phyloP scores from a whole-genome alignment of 2,329 filamentous ascomycete species.

The Sporothrix sp. region DNA sequence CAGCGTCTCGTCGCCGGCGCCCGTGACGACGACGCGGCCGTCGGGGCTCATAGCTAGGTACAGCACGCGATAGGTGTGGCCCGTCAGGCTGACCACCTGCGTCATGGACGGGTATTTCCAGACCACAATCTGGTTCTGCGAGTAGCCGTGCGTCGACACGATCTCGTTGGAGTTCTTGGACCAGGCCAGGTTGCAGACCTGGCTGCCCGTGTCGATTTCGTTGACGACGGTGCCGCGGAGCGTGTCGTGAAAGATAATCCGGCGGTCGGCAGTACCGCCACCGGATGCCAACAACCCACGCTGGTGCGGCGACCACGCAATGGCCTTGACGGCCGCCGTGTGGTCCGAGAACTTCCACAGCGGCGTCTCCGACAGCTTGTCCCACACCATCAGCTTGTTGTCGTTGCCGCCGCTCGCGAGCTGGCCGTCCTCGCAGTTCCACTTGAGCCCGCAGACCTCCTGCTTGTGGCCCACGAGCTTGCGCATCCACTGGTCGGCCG shows the following conservation, averaged over 20 bases:
- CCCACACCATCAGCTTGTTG: slow-evolving; percentile 98
- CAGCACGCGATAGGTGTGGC: slow-evolving; percentile 85
- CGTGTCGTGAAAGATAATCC: slow-evolving; percentile 98
- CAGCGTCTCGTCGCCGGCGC: slow-evolving; percentile 90
- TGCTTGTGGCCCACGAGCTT: slow-evolving; percentile 93
- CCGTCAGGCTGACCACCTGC: slow-evolving; percentile 88
- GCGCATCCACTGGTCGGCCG: slow-evolving; percentile 79
- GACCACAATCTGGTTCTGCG: slow-evolving; percentile 95
- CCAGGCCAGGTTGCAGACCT: slow-evolving; percentile 98
- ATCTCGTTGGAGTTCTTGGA: slow-evolving; percentile 97
- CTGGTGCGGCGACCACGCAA: slow-evolving; percentile 95
- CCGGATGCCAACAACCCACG: slow-evolving; percentile 89
- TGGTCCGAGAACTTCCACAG: slow-evolving; percentile 92
- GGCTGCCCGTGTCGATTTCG: slow-evolving; percentile 91
- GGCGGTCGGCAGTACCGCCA: slow-evolving; percentile 87
- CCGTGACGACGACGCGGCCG: slow-evolving; percentile 86
- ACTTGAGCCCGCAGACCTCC: slow-evolving; percentile 91
- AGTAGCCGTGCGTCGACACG: slow-evolving; percentile 93
- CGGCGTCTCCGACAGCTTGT: slow-evolving; percentile 85
- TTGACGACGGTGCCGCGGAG: slow-evolving; percentile 69
- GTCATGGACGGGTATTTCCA: slow-evolving; percentile 99
- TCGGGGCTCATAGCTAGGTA: slow-evolving; percentile 98
- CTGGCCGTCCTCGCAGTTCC: slow-evolving; percentile 94
- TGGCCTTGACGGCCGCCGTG: slow-evolving; percentile 92
- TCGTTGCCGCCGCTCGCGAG: slow-evolving; percentile 94